Percentiles rank a stretch among this genome's conserved stretches.
phyloP scores from a whole-genome alignment of 768 basidiomycete genomes.

The Tulasnella sp. region DNA sequence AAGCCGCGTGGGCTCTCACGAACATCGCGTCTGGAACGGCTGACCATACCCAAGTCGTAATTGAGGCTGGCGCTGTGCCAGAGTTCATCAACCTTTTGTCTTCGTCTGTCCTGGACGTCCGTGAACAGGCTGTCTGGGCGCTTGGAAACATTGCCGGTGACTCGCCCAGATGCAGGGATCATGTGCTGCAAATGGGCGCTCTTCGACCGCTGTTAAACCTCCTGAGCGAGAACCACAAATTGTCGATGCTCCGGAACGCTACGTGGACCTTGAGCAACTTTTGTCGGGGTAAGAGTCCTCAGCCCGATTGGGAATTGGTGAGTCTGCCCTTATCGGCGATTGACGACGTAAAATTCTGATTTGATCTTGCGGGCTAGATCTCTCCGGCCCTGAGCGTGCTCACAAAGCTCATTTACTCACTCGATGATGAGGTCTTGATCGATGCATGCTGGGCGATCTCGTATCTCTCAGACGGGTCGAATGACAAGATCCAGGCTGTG shows the following conservation, averaged over 20 bases:
- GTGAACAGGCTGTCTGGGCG: conserved; percentile 99
- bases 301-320: conserved; percentile 96
- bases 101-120: conserved; percentile 88
- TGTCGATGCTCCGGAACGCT: conserved; percentile 96
- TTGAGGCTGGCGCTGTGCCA: conserved; percentile 85
- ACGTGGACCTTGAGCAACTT: conserved; percentile 99
- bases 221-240: conserved; percentile 92
- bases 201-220: conserved; percentile 81
- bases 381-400: conserved; percentile 93
- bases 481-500: conserved; percentile 99
- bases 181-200: conserved; percentile 87
- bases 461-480: conserved; percentile 95
- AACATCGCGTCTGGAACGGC: conserved; percentile 98
- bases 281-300: conserved; percentile 94
- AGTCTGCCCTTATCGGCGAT: conserved; percentile 23
- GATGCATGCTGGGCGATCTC: conserved; percentile 99
- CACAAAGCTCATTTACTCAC: conserved; percentile 95
- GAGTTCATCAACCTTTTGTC: conserved; percentile 95
- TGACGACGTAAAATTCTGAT: too few species aligned
- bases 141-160: conserved; percentile 99
- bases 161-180: conserved; percentile 93
- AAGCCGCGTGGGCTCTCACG: conserved; percentile 95
- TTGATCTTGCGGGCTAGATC: too few species aligned
- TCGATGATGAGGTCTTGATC: conserved; percentile 97
- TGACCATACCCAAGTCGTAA: conserved; percentile 96